These are phyloP conservation scores for Bacidia gigantensis DNA, from an alignment of 495 filamentous ascomycete species.

Conservation along the genomic window DNA sequence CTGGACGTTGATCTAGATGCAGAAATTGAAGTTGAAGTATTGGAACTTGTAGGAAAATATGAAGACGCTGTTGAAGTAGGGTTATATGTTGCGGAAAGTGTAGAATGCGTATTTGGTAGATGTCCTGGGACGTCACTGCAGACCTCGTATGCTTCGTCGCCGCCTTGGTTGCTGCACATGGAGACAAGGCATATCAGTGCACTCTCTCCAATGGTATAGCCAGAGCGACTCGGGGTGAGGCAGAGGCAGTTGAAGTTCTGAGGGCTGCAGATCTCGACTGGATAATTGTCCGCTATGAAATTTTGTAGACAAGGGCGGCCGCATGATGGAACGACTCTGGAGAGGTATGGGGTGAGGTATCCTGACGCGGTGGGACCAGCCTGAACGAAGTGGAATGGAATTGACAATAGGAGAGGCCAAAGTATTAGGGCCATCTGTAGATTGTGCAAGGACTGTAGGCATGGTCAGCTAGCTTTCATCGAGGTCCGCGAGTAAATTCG, in stretches of 20 bases:
- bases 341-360: conserved; percentile 18
- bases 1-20: conserved; percentile 7
- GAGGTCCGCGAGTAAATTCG: conserved; percentile 13
- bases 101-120: conserved; percentile 14
- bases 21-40: conserved; percentile 4
- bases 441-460: conserved; percentile 21
- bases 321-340: conserved; percentile 44
- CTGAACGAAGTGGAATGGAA: conserved; percentile 17
- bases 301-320: conserved; percentile 46
- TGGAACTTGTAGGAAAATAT: neutral
- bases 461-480: conserved; percentile 13
- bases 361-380: conserved; percentile 15
- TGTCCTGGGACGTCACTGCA: conserved; percentile 8
- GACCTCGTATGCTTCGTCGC: conserved; percentile 9
- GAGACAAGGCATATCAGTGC: conserved; percentile 48
- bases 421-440: conserved; percentile 24
- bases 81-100: conserved; percentile 11
- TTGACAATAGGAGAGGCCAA: conserved; percentile 21
- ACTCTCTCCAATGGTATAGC: conserved; percentile 57
- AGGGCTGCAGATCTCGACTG: conserved; percentile 31
- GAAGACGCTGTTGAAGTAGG: neutral
- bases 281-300: conserved; percentile 48
- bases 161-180: conserved; percentile 19
- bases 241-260: conserved; percentile 50
- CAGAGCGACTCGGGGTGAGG: conserved; percentile 38